Evolutionary conservation across 2,329 filamentous ascomycete genomes (phyloP).

Genomic region (Xylariaceae sp.): DNA sequence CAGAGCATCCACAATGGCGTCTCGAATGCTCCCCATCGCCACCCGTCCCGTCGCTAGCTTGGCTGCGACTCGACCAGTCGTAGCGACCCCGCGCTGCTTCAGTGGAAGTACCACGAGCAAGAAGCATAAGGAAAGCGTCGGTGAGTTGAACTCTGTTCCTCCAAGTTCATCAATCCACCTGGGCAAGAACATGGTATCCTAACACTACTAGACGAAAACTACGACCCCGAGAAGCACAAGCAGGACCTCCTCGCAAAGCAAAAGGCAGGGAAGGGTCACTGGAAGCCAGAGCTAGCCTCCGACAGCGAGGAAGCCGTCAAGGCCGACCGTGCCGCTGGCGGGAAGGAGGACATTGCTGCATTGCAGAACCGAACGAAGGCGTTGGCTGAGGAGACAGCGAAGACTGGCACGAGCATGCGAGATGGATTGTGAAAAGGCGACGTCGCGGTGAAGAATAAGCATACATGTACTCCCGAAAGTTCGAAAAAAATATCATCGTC

Average conservation of each 20-base stretch:
- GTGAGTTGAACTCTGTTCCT: conserved; percentile 14
- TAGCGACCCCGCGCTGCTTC: conserved; percentile 23
- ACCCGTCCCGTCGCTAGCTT: conserved; percentile 24
- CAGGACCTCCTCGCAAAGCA: conserved; percentile 60
- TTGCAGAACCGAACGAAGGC: conserved; percentile 57
- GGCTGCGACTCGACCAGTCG: conserved; percentile 25
- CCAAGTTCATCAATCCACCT: neutral
- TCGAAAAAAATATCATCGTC: too few species aligned
- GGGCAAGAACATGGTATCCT: neutral
- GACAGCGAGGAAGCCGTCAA: conserved; percentile 74
- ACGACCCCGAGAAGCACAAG: conserved; percentile 52
- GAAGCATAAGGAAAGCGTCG: conserved; percentile 28
- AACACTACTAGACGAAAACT: conserved; percentile 34
- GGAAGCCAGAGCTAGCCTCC: conserved; percentile 72
- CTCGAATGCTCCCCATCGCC: conserved; percentile 26
- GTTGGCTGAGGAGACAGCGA: conserved; percentile 44
- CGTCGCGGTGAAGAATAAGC: too few species aligned
- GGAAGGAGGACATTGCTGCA: conserved; percentile 37
- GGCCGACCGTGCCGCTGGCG: conserved; percentile 51
- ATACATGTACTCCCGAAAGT: too few species aligned
- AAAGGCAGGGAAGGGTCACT: conserved; percentile 63
- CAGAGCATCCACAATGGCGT: conserved; percentile 30
- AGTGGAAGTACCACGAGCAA: conserved; percentile 22
- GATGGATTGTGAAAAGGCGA: conserved; percentile 36
- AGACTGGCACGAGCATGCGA: conserved; percentile 45